phyloP scores from a whole-genome alignment of 2,329 filamentous ascomycete species.

The Pseudogymnoascus sp. region DNA sequence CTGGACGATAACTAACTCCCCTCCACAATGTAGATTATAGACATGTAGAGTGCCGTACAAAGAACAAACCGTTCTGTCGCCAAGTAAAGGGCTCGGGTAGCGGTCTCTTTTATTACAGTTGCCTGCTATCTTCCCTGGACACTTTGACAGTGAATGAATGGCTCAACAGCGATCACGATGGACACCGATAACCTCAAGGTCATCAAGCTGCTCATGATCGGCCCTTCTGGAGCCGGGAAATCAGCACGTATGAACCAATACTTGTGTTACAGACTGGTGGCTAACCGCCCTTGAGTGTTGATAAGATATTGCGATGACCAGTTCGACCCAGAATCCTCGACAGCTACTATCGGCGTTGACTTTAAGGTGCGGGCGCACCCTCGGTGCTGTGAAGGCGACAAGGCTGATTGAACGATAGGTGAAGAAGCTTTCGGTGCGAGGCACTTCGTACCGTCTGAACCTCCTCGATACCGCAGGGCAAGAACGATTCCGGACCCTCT shows the following conservation, averaged over 20 bases:
- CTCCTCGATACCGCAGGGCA: constrained; percentile 84
- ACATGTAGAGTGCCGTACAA: background rate
- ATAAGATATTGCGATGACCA: constrained; percentile 49
- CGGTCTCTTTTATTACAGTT: background rate
- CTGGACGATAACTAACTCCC: constrained; percentile 1
- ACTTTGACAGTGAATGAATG: constrained; percentile 12
- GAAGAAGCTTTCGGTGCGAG: constrained; percentile 45
- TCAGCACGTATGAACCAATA: constrained; percentile 38
- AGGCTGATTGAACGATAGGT: constrained; percentile 28
- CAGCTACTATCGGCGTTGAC: constrained; percentile 50
- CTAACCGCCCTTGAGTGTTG: constrained; percentile 33
- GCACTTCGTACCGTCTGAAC: constrained; percentile 43
- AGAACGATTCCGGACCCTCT: constrained; percentile 91
- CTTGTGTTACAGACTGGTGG: constrained; percentile 9
- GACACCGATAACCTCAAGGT: constrained; percentile 41
- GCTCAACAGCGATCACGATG: constrained; percentile 24
- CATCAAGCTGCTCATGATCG: constrained; percentile 48
- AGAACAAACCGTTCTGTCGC: background rate
- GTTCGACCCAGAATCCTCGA: constrained; percentile 46
- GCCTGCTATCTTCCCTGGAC: background rate
- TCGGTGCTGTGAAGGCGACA: background rate
- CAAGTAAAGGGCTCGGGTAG: constrained; percentile 4
- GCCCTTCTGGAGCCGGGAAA: constrained; percentile 48
- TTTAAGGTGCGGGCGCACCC: constrained; percentile 37
- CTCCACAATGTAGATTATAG: background rate